Evolutionary conservation across 2,329 filamentous ascomycete genomes (phyloP), one percentile per base, ranked within the genome.

Genomic region (Catunica adiposa): DNA sequence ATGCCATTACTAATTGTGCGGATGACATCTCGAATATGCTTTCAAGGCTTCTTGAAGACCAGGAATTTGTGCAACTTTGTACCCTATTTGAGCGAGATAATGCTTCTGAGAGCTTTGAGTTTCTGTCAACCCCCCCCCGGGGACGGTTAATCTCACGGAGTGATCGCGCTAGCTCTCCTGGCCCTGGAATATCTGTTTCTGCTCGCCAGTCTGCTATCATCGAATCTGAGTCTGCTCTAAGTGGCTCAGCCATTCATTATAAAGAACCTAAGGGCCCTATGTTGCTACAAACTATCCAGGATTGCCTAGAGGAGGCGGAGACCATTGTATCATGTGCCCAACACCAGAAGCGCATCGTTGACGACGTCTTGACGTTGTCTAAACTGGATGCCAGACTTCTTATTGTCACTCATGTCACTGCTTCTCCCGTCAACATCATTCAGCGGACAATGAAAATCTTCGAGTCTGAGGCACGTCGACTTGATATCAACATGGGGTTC

Each of bases 291-390:
- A 57, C 54, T 51, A 57, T 57, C 14, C 46, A 51, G 6, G 78
- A 75, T 61, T 82, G 81, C 58, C 76, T 86, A 50, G 84, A 89
- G 60, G 83, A 83, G 15, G 82, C 84, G 2, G 82, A 89, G 63
- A 89, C 83, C 0, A 89, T 92, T 59, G 77, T 82, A 25, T 75
- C 85, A 8, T 89, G 14, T 90, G 86, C 66, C 83, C 84, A 55
- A 85, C 86, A 87, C 67, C 83, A 89, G 66, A 86, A 86, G 68
- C 73, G 80, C 6, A 84, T 84, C 56, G 79, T 84, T 15, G 79
- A 84, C 62, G 80, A 84, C 60, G 77, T 84, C 47, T 66, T 84
- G 20, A 83, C 80, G 0, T 68, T 84, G 20, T 82, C 78, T 26
- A 84, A 87, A 63, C 72, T 87, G 11, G 84, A 87, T 63, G 84